phyloP scores from a whole-genome alignment of 1,284 basidiomycete genomes.

The Marasmius tenuissimus region DNA sequence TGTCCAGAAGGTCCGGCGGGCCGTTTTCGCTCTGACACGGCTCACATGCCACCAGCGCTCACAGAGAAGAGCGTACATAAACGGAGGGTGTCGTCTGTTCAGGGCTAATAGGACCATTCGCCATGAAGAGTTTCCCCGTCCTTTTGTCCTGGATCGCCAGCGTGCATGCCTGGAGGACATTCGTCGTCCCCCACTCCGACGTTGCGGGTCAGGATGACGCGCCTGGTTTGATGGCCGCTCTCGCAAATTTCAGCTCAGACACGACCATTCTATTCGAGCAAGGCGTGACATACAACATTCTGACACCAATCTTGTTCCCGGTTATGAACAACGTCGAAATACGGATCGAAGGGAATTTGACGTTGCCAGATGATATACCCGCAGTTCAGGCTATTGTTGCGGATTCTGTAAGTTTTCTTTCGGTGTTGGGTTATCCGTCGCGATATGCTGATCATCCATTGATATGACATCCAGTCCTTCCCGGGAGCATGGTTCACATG shows the following conservation, averaged over 20 bases:
- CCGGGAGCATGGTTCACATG: slow-evolving; percentile 45
- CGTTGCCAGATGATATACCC: slow-evolving; percentile 53
- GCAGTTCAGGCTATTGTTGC: slow-evolving; percentile 47
- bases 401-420: neutral
- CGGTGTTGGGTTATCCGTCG: too few species aligned
- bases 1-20: too few species aligned
- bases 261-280: slow-evolving; percentile 57
- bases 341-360: slow-evolving; percentile 56
- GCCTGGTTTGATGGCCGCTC: slow-evolving; percentile 42
- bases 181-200: slow-evolving; percentile 46
- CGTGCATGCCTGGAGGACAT: slow-evolving; percentile 45
- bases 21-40: too few species aligned
- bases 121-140: neutral
- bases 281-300: slow-evolving; percentile 59
- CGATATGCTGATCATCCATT: too few species aligned
- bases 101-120: too few species aligned
- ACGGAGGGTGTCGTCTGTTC: too few species aligned
- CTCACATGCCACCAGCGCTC: too few species aligned
- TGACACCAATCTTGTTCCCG: slow-evolving; percentile 57
- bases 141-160: neutral
- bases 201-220: slow-evolving; percentile 46
- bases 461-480: neutral
- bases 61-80: too few species aligned
- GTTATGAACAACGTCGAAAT: slow-evolving; percentile 56
- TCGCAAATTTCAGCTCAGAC: slow-evolving; percentile 42